phyloP scores from a whole-genome alignment of 345 rosid species.

The Lumnitzera littorea region DNA sequence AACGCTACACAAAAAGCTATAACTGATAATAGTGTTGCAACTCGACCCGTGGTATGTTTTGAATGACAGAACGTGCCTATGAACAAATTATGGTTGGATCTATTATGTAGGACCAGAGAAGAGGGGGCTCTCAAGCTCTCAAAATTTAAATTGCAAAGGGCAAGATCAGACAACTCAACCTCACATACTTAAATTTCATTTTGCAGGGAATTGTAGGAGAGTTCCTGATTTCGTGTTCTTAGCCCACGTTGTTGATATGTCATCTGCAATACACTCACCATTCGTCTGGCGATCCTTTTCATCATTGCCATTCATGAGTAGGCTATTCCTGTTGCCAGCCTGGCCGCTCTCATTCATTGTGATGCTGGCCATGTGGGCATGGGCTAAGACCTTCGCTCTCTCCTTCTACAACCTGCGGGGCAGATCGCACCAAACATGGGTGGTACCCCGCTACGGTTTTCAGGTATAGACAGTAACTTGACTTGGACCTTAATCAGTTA shows the following conservation, averaged over 20 bases:
- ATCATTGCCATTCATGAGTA: constrained; percentile 43
- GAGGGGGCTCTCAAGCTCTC: too few relatives aligned
- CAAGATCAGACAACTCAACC: neutral
- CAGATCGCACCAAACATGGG: constrained; percentile 69
- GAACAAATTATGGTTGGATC: too few relatives aligned
- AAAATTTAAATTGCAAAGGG: neutral
- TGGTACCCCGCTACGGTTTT: constrained; percentile 78
- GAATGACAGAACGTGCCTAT: too few relatives aligned
- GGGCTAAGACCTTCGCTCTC: constrained; percentile 58
- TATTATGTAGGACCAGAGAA: too few relatives aligned
- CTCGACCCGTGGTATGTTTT: too few relatives aligned
- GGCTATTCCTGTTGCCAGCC: constrained; percentile 33
- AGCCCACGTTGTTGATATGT: constrained; percentile 79
- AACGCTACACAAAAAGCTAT: too few relatives aligned
- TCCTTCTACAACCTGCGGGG: constrained; percentile 63
- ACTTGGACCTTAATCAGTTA: neutral
- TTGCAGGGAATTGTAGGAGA: constrained; percentile 36
- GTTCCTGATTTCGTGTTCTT: constrained; percentile 91
- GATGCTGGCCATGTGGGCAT: constrained; percentile 64
- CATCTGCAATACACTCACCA: constrained; percentile 58
- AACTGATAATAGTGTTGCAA: too few relatives aligned
- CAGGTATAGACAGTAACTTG: constrained; percentile 34
- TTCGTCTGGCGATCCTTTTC: constrained; percentile 50
- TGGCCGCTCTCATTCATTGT: constrained; percentile 38
- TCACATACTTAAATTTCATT: neutral